Evolutionary conservation across 352 stramenopile species (phyloP), one percentile per base, ranked within the genome.

Genomic region (Phytophthora fragariaefolia): DNA sequence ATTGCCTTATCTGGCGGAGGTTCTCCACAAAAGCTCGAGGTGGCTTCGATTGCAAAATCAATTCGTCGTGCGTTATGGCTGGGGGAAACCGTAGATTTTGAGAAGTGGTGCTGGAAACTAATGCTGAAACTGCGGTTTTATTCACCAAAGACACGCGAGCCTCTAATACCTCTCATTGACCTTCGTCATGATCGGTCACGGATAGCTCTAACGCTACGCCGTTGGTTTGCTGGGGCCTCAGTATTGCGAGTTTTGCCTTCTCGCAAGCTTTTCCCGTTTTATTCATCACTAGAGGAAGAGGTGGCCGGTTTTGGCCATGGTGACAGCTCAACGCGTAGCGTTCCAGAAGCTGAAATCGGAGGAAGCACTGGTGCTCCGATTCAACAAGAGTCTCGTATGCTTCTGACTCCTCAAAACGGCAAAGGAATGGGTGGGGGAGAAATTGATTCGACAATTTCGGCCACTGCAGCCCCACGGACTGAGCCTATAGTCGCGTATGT

Each of bases 111-210:
- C 63, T 96, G 88, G 88, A 87, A 82, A 54, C 47, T 94, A 2
- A 90, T 96, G 64, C 76, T 95, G 1, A 93, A 92, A 61, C 73
- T 96, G 38, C 78, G 82, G 15, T 95, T 96, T 70, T 92, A 96
- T 59, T 92, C 85, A 8, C 82, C 82, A 1, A 74, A 74, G 20
- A 85, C 80, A 1, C 82, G 92, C 23, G 70, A 90, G 27, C 86
- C 88, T 6, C 79, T 93, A 49, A 48, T 95, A 1, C 67, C 74
- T 18, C 72, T 94, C 1, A 91, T 96, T 22, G 76, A 93, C 59
- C 68, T 96, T n/a, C 69, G 76, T 17, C 80, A 81, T 15, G 86
- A 95, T 62, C 78, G 87, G 4, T 92, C 85, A n/a, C 56, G 79
- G 15, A 83, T 95, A 63, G 88, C 79, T 2, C 71, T 95, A 55